A percentile compares a stretch with the other conserved stretches of the same genome.
These are phyloP conservation scores for Candida adriatica DNA, from an alignment of 805 yeast species.

Conservation along the genomic window DNA sequence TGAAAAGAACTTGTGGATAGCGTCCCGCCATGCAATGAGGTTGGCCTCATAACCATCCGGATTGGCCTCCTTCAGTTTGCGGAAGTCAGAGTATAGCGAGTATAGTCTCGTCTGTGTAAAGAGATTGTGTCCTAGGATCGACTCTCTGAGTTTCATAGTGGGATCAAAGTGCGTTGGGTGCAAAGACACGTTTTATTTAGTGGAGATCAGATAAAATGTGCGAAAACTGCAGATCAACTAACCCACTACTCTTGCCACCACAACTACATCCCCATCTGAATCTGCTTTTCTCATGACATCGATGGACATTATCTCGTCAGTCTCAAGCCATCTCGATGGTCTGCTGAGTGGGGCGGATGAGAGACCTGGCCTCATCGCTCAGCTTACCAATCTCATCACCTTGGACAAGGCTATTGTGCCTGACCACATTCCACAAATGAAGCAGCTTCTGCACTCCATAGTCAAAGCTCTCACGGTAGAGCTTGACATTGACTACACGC, in stretches of 20 bases:
- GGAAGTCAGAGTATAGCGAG: constrained; percentile 34
- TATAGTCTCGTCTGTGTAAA: constrained; percentile 29
- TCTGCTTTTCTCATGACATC: too few species aligned
- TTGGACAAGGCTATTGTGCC: constrained; percentile 6
- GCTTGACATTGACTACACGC: constrained; percentile 9
- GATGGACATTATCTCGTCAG: too few species aligned
- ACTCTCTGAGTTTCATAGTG: constrained; percentile 11
- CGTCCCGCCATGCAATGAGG: constrained; percentile 30
- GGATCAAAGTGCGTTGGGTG: not conserved
- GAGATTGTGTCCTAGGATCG: constrained; percentile 15
- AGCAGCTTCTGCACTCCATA: constrained; percentile 2
- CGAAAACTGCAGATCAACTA: not conserved
- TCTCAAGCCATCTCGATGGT: too few species aligned
- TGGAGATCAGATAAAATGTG: not conserved
- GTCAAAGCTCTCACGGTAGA: constrained; percentile 2
- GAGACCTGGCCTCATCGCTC: not conserved
- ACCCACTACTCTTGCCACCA: not conserved
- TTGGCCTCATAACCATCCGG: constrained; percentile 37
- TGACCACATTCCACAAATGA: constrained; percentile 3
- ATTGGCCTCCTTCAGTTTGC: constrained; percentile 29
- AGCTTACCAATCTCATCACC: constrained; percentile 3
- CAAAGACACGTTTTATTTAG: not conserved
- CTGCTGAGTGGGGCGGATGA: too few species aligned
- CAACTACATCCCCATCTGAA: too few species aligned
- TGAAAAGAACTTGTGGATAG: constrained; percentile 18